Evolutionary conservation across 352 stramenopile genomes (phyloP).

Genomic region (Aphanomyces astaci): DNA sequence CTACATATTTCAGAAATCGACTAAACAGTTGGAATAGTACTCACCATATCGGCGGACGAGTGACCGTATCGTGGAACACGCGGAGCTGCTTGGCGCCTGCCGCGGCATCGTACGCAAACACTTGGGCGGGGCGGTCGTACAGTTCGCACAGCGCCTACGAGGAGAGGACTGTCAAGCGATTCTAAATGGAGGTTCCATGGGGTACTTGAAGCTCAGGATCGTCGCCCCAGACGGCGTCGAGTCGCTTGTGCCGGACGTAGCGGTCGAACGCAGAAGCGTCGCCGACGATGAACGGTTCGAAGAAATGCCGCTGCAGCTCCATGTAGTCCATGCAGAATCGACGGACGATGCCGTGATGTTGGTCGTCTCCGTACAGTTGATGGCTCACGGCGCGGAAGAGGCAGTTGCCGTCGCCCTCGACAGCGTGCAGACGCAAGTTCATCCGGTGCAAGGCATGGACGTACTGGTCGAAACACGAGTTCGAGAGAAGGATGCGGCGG

Average conservation of each 20-base stretch:
- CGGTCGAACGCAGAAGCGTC: constrained; percentile 78
- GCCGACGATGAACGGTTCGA: constrained; percentile 87
- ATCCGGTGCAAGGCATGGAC: constrained; percentile 39
- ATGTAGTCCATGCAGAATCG: constrained; percentile 93
- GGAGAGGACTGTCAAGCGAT: too few relatives aligned
- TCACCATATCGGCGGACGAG: constrained; percentile 60
- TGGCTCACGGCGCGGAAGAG: constrained; percentile 94
- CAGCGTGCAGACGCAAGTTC: constrained; percentile 43
- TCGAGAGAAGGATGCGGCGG: neutral
- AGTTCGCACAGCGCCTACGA: constrained; percentile 85
- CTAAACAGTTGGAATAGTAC: constrained; percentile 8
- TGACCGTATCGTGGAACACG: constrained; percentile 82
- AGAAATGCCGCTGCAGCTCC: constrained; percentile 88
- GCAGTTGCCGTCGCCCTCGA: constrained; percentile 96
- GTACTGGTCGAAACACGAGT: constrained; percentile 56
- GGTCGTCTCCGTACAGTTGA: constrained; percentile 92
- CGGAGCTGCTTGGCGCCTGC: constrained; percentile 71
- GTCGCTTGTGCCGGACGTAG: constrained; percentile 88
- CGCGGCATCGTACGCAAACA: constrained; percentile 79
- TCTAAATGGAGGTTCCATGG: too few relatives aligned
- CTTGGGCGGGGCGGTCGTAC: constrained; percentile 85
- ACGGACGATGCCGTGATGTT: constrained; percentile 86
- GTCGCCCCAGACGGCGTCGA: constrained; percentile 90
- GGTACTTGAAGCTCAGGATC: constrained; percentile 91
- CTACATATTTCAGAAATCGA: too few relatives aligned